These are phyloP conservation scores for Spirogloea muscicola DNA, from an alignment of 139 green algal genomes.

Conservation along the genomic window DNA sequence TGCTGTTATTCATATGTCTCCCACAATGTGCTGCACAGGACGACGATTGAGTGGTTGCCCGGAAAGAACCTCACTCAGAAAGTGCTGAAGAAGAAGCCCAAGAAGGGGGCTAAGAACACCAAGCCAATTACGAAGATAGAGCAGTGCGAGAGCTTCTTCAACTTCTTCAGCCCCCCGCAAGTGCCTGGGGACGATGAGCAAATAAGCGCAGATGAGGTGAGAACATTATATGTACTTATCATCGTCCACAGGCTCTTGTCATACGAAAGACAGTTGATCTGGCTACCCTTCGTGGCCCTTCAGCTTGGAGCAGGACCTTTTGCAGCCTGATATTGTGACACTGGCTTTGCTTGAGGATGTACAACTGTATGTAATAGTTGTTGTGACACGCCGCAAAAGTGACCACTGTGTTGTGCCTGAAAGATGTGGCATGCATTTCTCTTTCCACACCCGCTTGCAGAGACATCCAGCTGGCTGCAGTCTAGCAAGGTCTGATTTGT, in stretches of 20 bases:
- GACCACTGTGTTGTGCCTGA: background rate
- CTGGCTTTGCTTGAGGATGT: background rate
- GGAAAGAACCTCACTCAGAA: conserved; percentile 90
- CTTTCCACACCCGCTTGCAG: no score
- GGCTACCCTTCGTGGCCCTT: no score
- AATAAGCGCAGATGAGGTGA: conserved; percentile 71
- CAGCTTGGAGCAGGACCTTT: background rate
- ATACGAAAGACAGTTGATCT: background rate
- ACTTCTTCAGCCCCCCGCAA: conserved; percentile 87
- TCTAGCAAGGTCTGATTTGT: no score
- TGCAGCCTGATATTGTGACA: background rate
- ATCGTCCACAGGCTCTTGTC: background rate
- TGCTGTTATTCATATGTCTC: no score
- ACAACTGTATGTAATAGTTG: background rate
- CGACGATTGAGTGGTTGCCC: conserved; percentile 79
- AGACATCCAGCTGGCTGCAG: no score
- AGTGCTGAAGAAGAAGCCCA: conserved; percentile 94
- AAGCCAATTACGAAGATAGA: conserved; percentile 86
- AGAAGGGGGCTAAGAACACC: conserved; percentile 65
- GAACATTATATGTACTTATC: background rate
- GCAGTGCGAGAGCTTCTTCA: conserved; percentile 84
- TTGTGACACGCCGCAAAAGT: background rate
- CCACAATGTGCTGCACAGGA: no score
- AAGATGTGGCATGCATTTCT: background rate
- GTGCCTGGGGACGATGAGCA: conserved; percentile 75